These are phyloP conservation scores for Skeletonema marinoi DNA, from an alignment of 108 stramenopile species.

Conservation along the genomic window DNA sequence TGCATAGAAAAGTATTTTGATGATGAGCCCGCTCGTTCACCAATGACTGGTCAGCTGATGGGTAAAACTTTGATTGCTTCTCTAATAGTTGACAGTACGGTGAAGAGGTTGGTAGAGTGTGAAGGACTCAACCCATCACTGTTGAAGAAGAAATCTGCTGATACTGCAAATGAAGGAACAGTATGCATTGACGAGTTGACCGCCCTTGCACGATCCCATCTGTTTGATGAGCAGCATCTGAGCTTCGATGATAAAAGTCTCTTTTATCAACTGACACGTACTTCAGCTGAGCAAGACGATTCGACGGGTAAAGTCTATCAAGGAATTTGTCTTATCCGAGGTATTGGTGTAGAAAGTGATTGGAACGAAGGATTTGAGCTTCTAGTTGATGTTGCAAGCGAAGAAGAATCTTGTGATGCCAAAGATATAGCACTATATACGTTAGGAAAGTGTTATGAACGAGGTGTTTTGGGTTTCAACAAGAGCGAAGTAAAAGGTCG, in stretches of 20 bases:
- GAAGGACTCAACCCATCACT: background rate
- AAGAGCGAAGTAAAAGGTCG: constrained; percentile 10
- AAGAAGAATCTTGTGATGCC: constrained; percentile 7
- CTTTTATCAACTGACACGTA: background rate
- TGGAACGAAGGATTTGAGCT: constrained; percentile 19
- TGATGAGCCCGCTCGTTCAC: background rate
- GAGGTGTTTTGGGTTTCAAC: constrained; percentile 19
- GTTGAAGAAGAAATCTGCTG: background rate
- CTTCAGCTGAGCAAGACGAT: constrained; percentile 9
- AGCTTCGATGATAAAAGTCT: background rate
- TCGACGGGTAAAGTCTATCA: constrained; percentile 11
- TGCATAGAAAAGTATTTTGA: constrained; percentile 17
- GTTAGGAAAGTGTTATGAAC: constrained; percentile 19
- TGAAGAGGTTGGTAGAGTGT: constrained; percentile 2
- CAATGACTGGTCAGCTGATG: constrained; percentile 23
- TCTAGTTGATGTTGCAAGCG: constrained; percentile 21
- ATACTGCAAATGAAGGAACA: background rate
- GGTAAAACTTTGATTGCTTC: constrained; percentile 8
- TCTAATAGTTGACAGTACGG: background rate
- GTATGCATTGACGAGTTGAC: background rate
- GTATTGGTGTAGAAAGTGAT: constrained; percentile 18
- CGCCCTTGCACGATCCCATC: constrained; percentile 11
- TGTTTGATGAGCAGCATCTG: constrained; percentile 7
- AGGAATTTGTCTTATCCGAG: constrained; percentile 26
- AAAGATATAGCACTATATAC: constrained; percentile 27